These are phyloP conservation scores for Cryptococcus hybrid DNA, from an alignment of 1,284 basidiomycete genomes.

Conservation along the genomic window DNA sequence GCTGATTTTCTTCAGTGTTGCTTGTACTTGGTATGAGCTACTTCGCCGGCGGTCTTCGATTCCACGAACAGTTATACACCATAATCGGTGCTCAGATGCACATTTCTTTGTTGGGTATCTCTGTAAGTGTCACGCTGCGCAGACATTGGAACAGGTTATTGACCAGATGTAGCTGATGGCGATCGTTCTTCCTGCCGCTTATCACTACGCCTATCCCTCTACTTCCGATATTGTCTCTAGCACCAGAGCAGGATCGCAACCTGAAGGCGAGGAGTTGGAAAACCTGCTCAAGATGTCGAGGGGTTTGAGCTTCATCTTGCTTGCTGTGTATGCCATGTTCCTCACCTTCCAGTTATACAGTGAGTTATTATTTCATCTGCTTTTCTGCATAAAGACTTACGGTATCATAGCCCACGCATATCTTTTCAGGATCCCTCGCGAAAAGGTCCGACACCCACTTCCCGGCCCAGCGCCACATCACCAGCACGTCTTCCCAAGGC, in stretches of 20 bases:
- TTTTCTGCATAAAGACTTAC: background rate
- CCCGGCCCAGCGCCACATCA: slow-evolving; percentile 41
- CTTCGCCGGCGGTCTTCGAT: slow-evolving; percentile 57
- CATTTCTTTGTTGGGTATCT: slow-evolving; percentile 72
- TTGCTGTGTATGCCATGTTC: slow-evolving; percentile 57
- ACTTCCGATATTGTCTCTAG: slow-evolving; percentile 23
- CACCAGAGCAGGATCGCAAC: slow-evolving; percentile 12
- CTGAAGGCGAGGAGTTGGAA: slow-evolving; percentile 34
- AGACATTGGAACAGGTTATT: background rate
- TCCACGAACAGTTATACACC: slow-evolving; percentile 63
- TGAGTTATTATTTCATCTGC: slow-evolving; percentile 7
- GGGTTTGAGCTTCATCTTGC: slow-evolving; percentile 58
- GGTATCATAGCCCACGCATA: slow-evolving; percentile 53
- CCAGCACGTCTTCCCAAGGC: slow-evolving; percentile 43
- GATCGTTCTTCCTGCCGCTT: slow-evolving; percentile 71
- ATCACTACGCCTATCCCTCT: slow-evolving; percentile 53
- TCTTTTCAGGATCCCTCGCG: slow-evolving; percentile 52
- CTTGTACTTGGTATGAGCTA: slow-evolving; percentile 75
- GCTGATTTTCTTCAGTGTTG: slow-evolving; percentile 49
- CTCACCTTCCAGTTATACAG: slow-evolving; percentile 57
- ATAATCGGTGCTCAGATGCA: slow-evolving; percentile 74
- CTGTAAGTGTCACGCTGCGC: slow-evolving; percentile 56
- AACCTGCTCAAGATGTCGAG: slow-evolving; percentile 52
- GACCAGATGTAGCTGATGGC: slow-evolving; percentile 50
- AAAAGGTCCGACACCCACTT: slow-evolving; percentile 22